Conservation (phyloP, 768 basidiomycete genomes). For the Pleurotus ostreatus region DNA sequence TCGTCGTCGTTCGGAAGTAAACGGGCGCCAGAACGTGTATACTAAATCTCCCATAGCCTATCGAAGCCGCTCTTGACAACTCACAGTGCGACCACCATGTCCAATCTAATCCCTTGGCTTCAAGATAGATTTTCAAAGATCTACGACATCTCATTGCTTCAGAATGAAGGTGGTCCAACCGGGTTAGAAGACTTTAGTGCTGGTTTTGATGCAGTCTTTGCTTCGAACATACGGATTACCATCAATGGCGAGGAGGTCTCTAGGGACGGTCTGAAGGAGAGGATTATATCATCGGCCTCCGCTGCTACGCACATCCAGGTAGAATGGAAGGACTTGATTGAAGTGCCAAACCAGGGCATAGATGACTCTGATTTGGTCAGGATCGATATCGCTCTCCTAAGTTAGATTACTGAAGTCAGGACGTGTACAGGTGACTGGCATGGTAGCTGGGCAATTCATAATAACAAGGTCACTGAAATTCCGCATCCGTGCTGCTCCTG, state of each 20-base stretch:
- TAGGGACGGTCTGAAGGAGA: slow-evolving; percentile 23
- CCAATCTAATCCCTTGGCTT: background rate
- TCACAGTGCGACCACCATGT: background rate
- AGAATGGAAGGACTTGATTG: slow-evolving; percentile 31
- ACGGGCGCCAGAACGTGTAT: no score
- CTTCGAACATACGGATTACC: slow-evolving; percentile 27
- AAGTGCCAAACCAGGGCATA: slow-evolving; percentile 19
- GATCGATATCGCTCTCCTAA: no score
- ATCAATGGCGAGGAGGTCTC: slow-evolving; percentile 24
- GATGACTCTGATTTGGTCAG: background rate
- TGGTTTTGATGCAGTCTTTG: slow-evolving; percentile 26
- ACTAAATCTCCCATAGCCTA: no score
- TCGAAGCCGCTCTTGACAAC: no score
- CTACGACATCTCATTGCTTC: background rate
- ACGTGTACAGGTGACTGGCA: slow-evolving; percentile 19
- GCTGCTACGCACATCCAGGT: slow-evolving; percentile 18
- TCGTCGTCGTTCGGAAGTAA: no score
- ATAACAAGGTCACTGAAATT: slow-evolving; percentile 35
- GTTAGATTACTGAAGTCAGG: no score
- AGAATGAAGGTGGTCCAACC: background rate
- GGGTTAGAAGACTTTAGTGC: slow-evolving; percentile 8
- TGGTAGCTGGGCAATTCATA: slow-evolving; percentile 36
- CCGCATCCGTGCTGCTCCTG: slow-evolving; percentile 34
- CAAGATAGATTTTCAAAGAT: background rate
- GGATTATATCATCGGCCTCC: slow-evolving; percentile 16